Evolutionary conservation across 2,329 filamentous ascomycete species (phyloP).

Genomic region (Hymenoscyphus repandus): DNA sequence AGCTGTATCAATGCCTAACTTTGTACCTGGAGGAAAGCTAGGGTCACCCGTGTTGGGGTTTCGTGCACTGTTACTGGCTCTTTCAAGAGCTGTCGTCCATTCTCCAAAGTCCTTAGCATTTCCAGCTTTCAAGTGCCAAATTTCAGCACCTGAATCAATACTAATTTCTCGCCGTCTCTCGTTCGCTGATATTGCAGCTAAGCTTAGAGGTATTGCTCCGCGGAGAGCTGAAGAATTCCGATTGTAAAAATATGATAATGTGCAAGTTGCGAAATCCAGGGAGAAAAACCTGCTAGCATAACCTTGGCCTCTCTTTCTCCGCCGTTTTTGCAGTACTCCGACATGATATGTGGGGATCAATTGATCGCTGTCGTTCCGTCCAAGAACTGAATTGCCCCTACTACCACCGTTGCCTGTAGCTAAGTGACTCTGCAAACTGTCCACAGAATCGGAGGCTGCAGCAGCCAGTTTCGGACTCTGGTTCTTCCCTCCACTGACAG

Average conservation of each 20-base stretch:
- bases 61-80: slow-evolving; percentile 63
- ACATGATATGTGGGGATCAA: slow-evolving; percentile 62
- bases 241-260: slow-evolving; percentile 93
- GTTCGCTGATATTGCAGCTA: slow-evolving; percentile 87
- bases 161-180: slow-evolving; percentile 86
- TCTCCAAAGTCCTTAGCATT: slow-evolving; percentile 80
- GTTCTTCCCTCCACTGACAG: slow-evolving; percentile 39
- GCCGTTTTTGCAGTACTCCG: slow-evolving; percentile 80
- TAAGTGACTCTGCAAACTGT: slow-evolving; percentile 53
- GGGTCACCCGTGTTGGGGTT: slow-evolving; percentile 39
- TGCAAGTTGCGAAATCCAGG: slow-evolving; percentile 88
- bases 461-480: slow-evolving; percentile 42
- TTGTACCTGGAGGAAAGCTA: slow-evolving; percentile 21
- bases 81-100: slow-evolving; percentile 83
- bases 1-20: slow-evolving; percentile 31
- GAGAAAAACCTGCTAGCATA: slow-evolving; percentile 94
- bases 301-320: slow-evolving; percentile 89
- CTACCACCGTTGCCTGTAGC: slow-evolving; percentile 24
- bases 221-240: slow-evolving; percentile 87
- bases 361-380: slow-evolving; percentile 44
- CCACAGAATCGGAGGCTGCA: slow-evolving; percentile 49
- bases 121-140: slow-evolving; percentile 87
- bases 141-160: slow-evolving; percentile 92
- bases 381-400: slow-evolving; percentile 45
- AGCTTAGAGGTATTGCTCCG: slow-evolving; percentile 84